Evolutionary conservation across 192 early-diverging fungal species (phyloP), one percentile per base, ranked within the genome.

Genomic region (Backusella parvicylindrica): DNA sequence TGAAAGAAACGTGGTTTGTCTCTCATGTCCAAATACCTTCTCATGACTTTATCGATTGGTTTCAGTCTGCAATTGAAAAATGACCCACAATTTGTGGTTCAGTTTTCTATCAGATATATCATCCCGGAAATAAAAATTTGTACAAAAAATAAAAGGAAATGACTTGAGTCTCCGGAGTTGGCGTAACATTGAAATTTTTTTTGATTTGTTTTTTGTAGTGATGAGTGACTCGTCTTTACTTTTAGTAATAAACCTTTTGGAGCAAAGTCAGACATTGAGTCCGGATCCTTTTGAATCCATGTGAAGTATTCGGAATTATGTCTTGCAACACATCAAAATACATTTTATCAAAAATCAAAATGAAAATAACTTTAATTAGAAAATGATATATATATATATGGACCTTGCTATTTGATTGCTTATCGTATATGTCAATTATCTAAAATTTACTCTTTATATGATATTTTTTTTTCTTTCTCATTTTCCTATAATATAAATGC

Each of bases 281-380:
- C 53, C 53, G 53, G 53, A 60, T 60, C 53, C 53, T 60, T 60
- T 60, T 60, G 53, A 60, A 60, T 28, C 53, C 3, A 60, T 60
- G 53, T 60, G 53, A 60, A 60, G 53, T 60, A 60, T 60, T 60
- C 53, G 53, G 53, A 60, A 60, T 60, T 60, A 60, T 60, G 53
- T 60, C 53, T 28, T 60, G 53, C 53, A 60, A 60, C 53, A 47
- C 6, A 47, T 21, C 6, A n/a, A 15, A 47, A 18, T 47, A 1
- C 6, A 18, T 16, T 47, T 18, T 47, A 47, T n/a, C 0, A 18
- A 3, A 47, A 47, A 47, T 43, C 15, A 43, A 43, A 43, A 43
- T 18, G 15, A 43, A 43, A 18, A 43, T 11, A 43, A 43, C 16
- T 43, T 15, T 43, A 43, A 3, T 41, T 13, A 13, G 40, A 41